Evolutionary conservation across 371 early-diverging fungal genomes (phyloP), one percentile per base, ranked within the genome.

Genomic region (Rhizopus sp.): DNA sequence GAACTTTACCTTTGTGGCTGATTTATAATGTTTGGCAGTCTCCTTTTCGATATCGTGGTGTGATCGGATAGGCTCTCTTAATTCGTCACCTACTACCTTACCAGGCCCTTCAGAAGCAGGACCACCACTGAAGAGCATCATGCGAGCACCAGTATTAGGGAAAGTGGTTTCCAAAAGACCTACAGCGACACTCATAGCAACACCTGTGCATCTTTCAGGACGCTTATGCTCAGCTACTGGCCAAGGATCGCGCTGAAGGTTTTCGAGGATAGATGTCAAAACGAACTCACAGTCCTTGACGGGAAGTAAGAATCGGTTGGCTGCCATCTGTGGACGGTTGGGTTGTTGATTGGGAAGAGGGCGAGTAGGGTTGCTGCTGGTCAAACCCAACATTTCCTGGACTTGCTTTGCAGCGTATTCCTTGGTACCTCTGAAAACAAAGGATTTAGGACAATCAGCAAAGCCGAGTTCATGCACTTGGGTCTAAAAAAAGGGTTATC

Each of bases 91-190:
- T 0, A 98, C 96, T 44, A 99, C 92, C 77, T 90, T 85, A 47
- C 99, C 99, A 44, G 99, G 99, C 2, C 99, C 99, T 66, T 93
- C 96, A 0, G 99, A 99, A 41, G 93, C 92, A 31, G 99, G 93
- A 31, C 99, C 99, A 59, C 99, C 99, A 50, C 89, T 81, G 82
- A 99, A 99, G 32, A 99, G 66, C 88, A 99, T 92, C 66, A 98
- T 88, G 52, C 99, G 90, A 7, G 94, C 96, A 16, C 98, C 97
- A 4, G 95, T 89, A 63, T 94, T 93, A 58, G 93, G 96, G 77
- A 92, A 97, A 0, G 94, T 87, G 8, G 90, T 78, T 87, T 99
- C 99, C 62, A 99, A 77, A 17, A 99, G 78, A 4, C 95, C 90
- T 32, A 94, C 87, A 12, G 99, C 99, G n/a, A 99, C 92, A 50